These are phyloP conservation scores for Aeschynomene evenia DNA, from an alignment of 306 rosid species.

Conservation along the genomic window DNA sequence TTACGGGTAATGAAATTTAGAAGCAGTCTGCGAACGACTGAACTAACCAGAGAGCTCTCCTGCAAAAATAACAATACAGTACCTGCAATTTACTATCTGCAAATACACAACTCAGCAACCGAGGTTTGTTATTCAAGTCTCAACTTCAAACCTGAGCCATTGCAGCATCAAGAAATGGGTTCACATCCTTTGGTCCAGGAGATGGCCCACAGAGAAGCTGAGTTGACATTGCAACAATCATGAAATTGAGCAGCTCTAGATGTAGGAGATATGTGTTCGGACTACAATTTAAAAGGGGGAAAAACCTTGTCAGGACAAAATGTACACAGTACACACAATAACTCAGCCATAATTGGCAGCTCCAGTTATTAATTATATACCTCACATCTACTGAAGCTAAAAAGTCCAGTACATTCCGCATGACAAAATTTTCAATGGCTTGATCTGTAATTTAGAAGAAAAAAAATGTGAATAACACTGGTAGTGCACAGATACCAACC, in stretches of 20 bases:
- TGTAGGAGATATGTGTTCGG: conserved; percentile 70
- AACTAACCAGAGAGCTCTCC: conserved; percentile 73
- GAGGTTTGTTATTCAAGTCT: conserved; percentile 24
- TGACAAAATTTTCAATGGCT: conserved; percentile 60
- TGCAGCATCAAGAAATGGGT: conserved; percentile 91
- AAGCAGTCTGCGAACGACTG: conserved; percentile 70
- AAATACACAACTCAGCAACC: conserved; percentile 23
- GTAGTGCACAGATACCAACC: not conserved
- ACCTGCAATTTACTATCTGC: conserved; percentile 24
- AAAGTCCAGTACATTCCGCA: conserved; percentile 73
- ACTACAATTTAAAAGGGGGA: conserved; percentile 35
- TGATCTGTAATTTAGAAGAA: conserved; percentile 59
- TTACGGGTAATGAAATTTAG: conserved; percentile 64
- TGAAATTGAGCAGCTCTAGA: conserved; percentile 88
- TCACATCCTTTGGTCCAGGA: conserved; percentile 77
- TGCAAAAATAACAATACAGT: conserved; percentile 49
- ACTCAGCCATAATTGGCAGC: conserved; percentile 34
- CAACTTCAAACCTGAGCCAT: conserved; percentile 78
- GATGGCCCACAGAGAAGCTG: conserved; percentile 98
- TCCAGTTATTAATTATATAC: conserved; percentile 49
- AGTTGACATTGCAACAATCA: conserved; percentile 91
- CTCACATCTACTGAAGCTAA: conserved; percentile 81
- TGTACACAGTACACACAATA: conserved; percentile 4
- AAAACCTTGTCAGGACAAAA: conserved; percentile 41
- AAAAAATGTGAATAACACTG: conserved; percentile 4